Percentiles rank a stretch among this genome's conserved stretches.
These are phyloP conservation scores for Lantana camara DNA, from an alignment of 257 asterid species.

Conservation along the genomic window DNA sequence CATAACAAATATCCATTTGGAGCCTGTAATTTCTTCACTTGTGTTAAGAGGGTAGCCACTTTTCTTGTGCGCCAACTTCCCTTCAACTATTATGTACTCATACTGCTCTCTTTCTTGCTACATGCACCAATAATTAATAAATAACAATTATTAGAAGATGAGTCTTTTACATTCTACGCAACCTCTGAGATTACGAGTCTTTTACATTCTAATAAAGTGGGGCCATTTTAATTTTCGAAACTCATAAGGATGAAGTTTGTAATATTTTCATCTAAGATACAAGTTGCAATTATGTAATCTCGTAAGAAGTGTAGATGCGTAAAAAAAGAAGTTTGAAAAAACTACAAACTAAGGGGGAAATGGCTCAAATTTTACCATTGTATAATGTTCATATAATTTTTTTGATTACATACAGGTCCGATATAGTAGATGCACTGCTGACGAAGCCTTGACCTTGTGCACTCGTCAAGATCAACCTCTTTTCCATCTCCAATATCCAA, in stretches of 20 bases:
- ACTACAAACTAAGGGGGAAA: no score
- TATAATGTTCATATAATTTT: not conserved
- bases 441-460: conserved; percentile 64
- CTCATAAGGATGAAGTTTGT: no score
- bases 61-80: conserved; percentile 52
- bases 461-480: conserved; percentile 60
- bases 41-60: conserved; percentile 59
- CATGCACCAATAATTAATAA: conserved; percentile 19
- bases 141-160: no score
- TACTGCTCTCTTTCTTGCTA: conserved; percentile 70
- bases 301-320: no score
- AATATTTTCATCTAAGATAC: no score
- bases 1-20: conserved; percentile 81
- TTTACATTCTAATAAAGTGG: no score
- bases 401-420: conserved; percentile 63
- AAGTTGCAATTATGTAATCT: no score
- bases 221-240: conserved; percentile 18
- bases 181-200: no score
- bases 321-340: not conserved
- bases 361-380: no score
- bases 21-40: conserved; percentile 39
- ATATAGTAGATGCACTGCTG: conserved; percentile 66
- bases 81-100: conserved; percentile 57
- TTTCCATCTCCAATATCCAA: conserved; percentile 83
- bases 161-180: no score